These are phyloP conservation scores for Ramularia collo-cygni DNA, from an alignment of 2,329 filamentous ascomycete species.

Conservation along the genomic window DNA sequence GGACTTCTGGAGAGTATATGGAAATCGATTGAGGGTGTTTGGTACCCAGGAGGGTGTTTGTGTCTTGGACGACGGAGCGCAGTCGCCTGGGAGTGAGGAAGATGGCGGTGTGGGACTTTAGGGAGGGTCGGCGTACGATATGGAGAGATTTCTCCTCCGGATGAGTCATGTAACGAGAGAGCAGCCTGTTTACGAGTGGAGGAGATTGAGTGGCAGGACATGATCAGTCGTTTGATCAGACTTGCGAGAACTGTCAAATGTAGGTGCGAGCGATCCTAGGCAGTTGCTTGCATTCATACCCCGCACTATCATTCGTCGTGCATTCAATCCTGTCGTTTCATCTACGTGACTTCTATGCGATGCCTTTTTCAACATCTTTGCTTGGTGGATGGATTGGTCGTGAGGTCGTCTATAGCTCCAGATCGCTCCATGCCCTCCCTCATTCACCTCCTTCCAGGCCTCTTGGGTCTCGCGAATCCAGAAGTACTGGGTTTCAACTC, in stretches of 20 bases:
- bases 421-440: slow-evolving; percentile 6
- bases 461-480: slow-evolving; percentile 70
- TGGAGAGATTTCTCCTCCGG: background rate
- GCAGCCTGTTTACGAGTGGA: too few relatives aligned
- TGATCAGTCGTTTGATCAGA: background rate
- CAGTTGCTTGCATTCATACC: too few relatives aligned
- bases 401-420: too few relatives aligned
- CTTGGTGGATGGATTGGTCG: too few relatives aligned
- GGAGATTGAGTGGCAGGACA: too few relatives aligned
- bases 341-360: too few relatives aligned
- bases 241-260: slow-evolving; percentile 5
- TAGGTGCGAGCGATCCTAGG: slow-evolving; percentile 19
- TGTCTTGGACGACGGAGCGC: slow-evolving; percentile 15
- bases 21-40: slow-evolving; percentile 54
- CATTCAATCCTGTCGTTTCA: background rate
- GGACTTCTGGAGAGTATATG: slow-evolving; percentile 52
- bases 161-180: too few relatives aligned
- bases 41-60: slow-evolving; percentile 50
- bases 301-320: too few relatives aligned
- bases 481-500: slow-evolving; percentile 57
- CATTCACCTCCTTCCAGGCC: slow-evolving; percentile 57
- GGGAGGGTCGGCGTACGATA: background rate
- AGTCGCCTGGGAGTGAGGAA: slow-evolving; percentile 4
- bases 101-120: slow-evolving; percentile 7
- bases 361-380: too few relatives aligned